Conservation (phyloP, 345 rosid species). For the Salix suchowensis region DNA sequence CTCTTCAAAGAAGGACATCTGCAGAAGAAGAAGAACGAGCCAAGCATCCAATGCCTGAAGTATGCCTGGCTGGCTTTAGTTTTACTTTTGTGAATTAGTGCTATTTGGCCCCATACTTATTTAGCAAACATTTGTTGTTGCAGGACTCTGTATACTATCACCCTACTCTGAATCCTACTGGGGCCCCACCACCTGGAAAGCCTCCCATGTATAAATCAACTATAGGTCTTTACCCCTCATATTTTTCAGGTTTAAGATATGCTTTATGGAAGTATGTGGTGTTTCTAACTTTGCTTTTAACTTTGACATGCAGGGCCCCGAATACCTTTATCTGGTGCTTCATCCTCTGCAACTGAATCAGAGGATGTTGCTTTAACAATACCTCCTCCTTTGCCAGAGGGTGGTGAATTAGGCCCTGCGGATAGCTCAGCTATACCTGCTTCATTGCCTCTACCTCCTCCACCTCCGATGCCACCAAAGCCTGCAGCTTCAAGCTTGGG, state of each 20-base stretch:
- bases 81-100: neutral
- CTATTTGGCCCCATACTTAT: conserved; percentile 3
- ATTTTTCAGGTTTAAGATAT: neutral
- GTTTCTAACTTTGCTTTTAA: conserved; percentile 1
- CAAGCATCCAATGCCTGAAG: conserved; percentile 86
- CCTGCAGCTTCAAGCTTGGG: conserved; percentile 38
- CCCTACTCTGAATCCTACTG: conserved; percentile 92
- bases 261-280: conserved; percentile 6
- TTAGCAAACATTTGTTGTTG: conserved; percentile 9
- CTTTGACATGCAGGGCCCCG: conserved; percentile 57
- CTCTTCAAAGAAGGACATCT: conserved; percentile 64
- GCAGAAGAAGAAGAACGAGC: conserved; percentile 85
- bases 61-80: conserved; percentile 27
- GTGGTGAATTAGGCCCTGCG: conserved; percentile 25
- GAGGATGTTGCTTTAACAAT: conserved; percentile 56
- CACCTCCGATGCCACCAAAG: conserved; percentile 75
- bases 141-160: conserved; percentile 99
- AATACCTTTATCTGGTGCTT: conserved; percentile 62
- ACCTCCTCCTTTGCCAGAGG: conserved; percentile 70
- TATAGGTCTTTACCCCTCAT: conserved; percentile 43
- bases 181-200: conserved; percentile 99
- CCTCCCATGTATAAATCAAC: conserved; percentile 93
- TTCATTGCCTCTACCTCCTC: conserved; percentile 85
- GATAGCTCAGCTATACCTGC: conserved; percentile 41
- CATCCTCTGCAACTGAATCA: conserved; percentile 50